A percentile compares a stretch with the other conserved stretches of the same genome.
Conservation (phyloP, 2,329 filamentous ascomycete species). For the Fusarium neocosmosporiellum region DNA sequence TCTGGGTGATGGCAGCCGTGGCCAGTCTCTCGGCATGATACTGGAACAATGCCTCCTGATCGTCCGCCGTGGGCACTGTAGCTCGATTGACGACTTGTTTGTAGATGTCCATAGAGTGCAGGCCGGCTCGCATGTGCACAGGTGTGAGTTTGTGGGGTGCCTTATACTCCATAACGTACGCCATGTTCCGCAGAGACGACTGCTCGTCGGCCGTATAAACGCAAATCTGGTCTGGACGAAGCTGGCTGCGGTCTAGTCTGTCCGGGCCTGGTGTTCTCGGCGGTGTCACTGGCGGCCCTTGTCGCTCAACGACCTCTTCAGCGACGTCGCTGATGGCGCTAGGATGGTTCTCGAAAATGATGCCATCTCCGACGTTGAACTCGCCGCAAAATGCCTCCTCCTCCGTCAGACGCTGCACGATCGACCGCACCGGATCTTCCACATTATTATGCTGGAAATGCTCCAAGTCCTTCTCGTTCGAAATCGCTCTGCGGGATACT, state of each 20-base stretch:
- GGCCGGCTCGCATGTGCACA: slow-evolving; percentile 54
- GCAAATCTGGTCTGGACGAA: slow-evolving; percentile 49
- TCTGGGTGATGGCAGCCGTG: slow-evolving; percentile 58
- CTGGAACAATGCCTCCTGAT: slow-evolving; percentile 47
- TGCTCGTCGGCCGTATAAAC: slow-evolving; percentile 21
- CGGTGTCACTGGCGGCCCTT: slow-evolving; percentile 22
- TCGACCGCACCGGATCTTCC: slow-evolving; percentile 44
- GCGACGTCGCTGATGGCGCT: slow-evolving; percentile 42
- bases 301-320: slow-evolving; percentile 42
- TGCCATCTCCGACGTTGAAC: slow-evolving; percentile 43
- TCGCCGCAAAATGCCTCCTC: slow-evolving; percentile 27
- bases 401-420: slow-evolving; percentile 45
- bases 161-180: slow-evolving; percentile 58
- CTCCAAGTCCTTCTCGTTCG: slow-evolving; percentile 45
- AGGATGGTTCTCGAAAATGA: slow-evolving; percentile 48
- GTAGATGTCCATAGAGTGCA: slow-evolving; percentile 55
- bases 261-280: slow-evolving; percentile 28
- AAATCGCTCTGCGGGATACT: slow-evolving; percentile 17
- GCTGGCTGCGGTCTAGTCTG: slow-evolving; percentile 15
- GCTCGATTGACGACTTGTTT: slow-evolving; percentile 47
- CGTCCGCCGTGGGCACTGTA: slow-evolving; percentile 39
- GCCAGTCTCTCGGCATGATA: slow-evolving; percentile 52
- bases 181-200: slow-evolving; percentile 28
- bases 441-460: slow-evolving; percentile 44
- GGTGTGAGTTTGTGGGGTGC: slow-evolving; percentile 58